Conservation (phyloP, 805 yeast species). For the Priceomyces haplophilus region DNA sequence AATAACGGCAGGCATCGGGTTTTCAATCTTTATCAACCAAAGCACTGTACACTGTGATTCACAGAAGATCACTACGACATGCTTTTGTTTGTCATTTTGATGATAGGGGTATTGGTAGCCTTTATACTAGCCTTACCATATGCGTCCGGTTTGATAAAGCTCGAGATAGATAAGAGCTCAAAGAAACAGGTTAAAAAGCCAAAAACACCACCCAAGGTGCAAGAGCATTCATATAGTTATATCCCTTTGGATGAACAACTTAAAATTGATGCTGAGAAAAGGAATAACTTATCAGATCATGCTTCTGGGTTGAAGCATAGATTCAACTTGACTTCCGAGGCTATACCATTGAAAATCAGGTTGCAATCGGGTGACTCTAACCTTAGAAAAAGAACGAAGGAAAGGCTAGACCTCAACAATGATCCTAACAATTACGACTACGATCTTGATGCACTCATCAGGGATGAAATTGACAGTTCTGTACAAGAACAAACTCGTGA, state of each 20-base stretch:
- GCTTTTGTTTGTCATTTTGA: conserved; percentile 36
- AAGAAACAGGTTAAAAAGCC: conserved; percentile 5
- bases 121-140: conserved; percentile 46
- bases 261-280: conserved; percentile 10
- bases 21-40: neutral
- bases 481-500: conserved; percentile 15
- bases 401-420: conserved; percentile 32
- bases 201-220: conserved; percentile 1
- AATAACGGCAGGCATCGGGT: neutral
- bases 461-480: conserved; percentile 31
- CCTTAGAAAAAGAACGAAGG: conserved; percentile 29
- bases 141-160: conserved; percentile 47
- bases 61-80: conserved; percentile 12
- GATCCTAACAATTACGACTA: conserved; percentile 43
- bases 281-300: conserved; percentile 12
- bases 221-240: conserved; percentile 26
- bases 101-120: conserved; percentile 42
- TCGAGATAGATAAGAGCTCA: conserved; percentile 27
- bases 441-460: conserved; percentile 42
- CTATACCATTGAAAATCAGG: conserved; percentile 34
- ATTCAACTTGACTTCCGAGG: conserved; percentile 31
- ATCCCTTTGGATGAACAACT: conserved; percentile 39
- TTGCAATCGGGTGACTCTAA: conserved; percentile 20
- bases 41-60: neutral
- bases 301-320: conserved; percentile 27